These are phyloP conservation scores for Abortiporus biennis DNA, from an alignment of 1,284 basidiomycete genomes.

Conservation along the genomic window DNA sequence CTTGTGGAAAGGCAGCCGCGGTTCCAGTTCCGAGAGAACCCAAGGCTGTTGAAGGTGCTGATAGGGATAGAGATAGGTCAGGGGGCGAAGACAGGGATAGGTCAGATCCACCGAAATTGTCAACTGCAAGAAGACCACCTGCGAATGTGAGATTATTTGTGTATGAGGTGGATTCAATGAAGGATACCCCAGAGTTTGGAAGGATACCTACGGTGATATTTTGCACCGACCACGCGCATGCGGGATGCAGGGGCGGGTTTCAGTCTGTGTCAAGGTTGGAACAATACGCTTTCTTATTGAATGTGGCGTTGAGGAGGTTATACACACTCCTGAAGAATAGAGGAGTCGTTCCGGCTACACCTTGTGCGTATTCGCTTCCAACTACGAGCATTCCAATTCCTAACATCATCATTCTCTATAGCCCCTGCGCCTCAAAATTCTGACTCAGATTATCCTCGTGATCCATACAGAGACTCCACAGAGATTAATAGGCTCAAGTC, in stretches of 20 bases:
- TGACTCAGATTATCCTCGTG: too few relatives aligned
- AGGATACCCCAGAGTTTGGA: slow-evolving; percentile 63
- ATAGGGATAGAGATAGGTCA: too few relatives aligned
- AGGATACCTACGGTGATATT: slow-evolving; percentile 63
- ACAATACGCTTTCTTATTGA: slow-evolving; percentile 96
- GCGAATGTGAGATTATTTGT: slow-evolving; percentile 75
- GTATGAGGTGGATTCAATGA: slow-evolving; percentile 61
- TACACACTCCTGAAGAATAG: slow-evolving; percentile 90
- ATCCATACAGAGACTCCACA: slow-evolving; percentile 78
- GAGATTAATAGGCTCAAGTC: slow-evolving; percentile 95
- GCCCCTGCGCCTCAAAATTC: slow-evolving; percentile 30
- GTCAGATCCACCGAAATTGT: slow-evolving; percentile 50
- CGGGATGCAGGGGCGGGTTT: slow-evolving; percentile 71
- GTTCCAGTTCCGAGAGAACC: slow-evolving; percentile 50
- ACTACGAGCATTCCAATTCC: not conserved
- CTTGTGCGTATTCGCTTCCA: slow-evolving; percentile 42
- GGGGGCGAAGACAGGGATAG: slow-evolving; percentile 28
- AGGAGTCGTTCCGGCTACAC: slow-evolving; percentile 80
- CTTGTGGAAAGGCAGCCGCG: slow-evolving; percentile 77
- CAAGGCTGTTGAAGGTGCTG: slow-evolving; percentile 22
- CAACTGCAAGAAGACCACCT: slow-evolving; percentile 63
- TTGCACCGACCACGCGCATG: slow-evolving; percentile 75
- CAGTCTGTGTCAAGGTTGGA: slow-evolving; percentile 91
- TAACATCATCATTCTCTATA: slow-evolving; percentile 19
- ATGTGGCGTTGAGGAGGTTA: slow-evolving; percentile 90